Base-by-base conservation (phyloP, 257 asterid species). In the Jacaranda mimosifolia region DNA sequence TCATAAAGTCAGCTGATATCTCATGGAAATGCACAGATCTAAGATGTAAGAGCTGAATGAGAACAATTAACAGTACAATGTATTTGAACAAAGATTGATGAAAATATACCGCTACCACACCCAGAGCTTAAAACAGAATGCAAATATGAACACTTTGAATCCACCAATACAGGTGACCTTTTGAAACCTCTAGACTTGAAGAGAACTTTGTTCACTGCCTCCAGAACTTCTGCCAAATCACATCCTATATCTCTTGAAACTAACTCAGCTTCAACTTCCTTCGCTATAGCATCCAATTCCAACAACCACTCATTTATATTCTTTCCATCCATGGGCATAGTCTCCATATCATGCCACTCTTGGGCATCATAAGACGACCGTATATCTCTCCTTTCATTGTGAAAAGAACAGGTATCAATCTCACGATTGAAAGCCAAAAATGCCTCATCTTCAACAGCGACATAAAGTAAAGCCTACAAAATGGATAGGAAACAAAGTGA, bases 201-300 rank as follows among this genome's bases (percentile, higher is more conserved):
- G 78, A 95, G 91, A 68, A 95, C 92, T 63, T 88, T 72, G 84
- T 95, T 95, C 45, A 95, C 98, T 0, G 98, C 97, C 59, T 90
- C 98, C 75, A 95, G 62, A 82, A 95, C 97, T 86, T 92, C 94
- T 10, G 80, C 89, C 80, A 91, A 73, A 79, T 92, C 80, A 53
- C 97, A 92, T 74, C 97, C 99, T 52, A 94, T 91, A 32, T 94
- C 98, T 80, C 97, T 87, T 48, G 91, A 77, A 53, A 90, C 94
- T 26, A 94, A 84, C 86, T 91, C 99, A 1, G 94, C 98, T 83
- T 92, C 95, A 51, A 92, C 98, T 87, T 94, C 99, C 80, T 85
- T 89, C 0, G 97, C 96, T 76, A 94, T 88, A 77, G 72, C 80
- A 75, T 91, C 97, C 71, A 94, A 79, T 87, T 94, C 99, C 9